Evolutionary conservation across 2,329 filamentous ascomycete species (phyloP).

Genomic region (Paecilomyces niveus): DNA sequence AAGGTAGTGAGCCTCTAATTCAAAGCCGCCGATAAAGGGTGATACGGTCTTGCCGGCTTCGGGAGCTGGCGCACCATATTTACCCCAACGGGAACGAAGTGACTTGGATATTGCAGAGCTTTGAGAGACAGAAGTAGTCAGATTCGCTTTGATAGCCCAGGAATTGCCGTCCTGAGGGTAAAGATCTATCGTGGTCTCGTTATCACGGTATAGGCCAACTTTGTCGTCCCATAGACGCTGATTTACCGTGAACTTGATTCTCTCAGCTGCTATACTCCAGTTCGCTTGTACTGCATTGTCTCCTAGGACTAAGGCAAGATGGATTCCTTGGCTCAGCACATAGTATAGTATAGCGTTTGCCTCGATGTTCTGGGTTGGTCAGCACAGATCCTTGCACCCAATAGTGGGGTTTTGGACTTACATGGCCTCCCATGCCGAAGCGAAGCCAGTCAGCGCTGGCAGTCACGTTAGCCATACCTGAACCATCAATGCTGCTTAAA

Average conservation of each 20-base stretch:
- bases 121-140: slow-evolving; percentile 19
- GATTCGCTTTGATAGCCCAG: slow-evolving; percentile 29
- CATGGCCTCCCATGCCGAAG: no score
- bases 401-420: no score
- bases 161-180: slow-evolving; percentile 30
- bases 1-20: slow-evolving; percentile 37
- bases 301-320: background rate
- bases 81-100: slow-evolving; percentile 37
- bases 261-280: slow-evolving; percentile 14
- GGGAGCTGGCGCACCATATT: slow-evolving; percentile 40
- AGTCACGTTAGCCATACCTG: no score
- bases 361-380: no score
- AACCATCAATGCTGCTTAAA: no score
- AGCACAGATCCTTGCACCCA: no score
- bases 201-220: slow-evolving; percentile 19
- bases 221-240: slow-evolving; percentile 17
- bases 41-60: slow-evolving; percentile 35
- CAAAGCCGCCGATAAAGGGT: slow-evolving; percentile 37
- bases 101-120: slow-evolving; percentile 24
- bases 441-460: no score
- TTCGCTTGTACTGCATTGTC: background rate
- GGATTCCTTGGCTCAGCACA: no score
- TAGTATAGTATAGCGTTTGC: no score
- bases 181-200: slow-evolving; percentile 15
- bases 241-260: slow-evolving; percentile 20